Conservation (phyloP, 2,329 filamentous ascomycete species). For the Fusarium agapanthi region DNA sequence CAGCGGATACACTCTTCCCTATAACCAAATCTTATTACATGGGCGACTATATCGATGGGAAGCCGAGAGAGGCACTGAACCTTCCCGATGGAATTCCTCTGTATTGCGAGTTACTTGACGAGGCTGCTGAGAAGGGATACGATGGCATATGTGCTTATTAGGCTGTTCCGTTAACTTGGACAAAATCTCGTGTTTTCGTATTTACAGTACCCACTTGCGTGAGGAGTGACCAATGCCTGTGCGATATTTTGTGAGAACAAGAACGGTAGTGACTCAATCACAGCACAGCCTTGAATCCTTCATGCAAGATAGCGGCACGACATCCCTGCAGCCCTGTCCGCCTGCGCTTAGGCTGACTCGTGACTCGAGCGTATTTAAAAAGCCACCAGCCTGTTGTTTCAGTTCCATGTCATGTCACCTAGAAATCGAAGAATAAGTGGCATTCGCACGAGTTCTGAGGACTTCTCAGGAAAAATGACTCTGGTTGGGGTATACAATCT, state of each 20-base stretch:
- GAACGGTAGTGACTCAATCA: not conserved
- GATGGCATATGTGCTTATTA: not conserved
- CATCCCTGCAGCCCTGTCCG: not conserved
- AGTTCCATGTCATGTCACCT: accelerated
- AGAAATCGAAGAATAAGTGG: accelerated
- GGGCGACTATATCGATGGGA: not conserved
- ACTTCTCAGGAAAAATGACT: not conserved
- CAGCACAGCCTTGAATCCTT: not conserved
- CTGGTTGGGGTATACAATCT: not conserved
- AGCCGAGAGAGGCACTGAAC: too few relatives aligned
- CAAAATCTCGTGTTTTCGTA: not conserved
- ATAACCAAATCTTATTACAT: too few relatives aligned
- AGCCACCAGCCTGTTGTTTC: accelerated
- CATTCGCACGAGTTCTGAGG: not conserved
- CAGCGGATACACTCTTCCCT: not conserved
- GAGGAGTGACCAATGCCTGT: not conserved
- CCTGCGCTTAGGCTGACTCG: not conserved
- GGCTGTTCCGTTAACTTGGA: not conserved
- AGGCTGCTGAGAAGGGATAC: not conserved
- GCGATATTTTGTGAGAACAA: not conserved
- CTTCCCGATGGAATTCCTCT: accelerated
- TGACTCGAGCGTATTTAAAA: not conserved
- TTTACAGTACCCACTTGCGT: not conserved
- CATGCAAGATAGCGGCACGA: not conserved
- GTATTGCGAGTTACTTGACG: not conserved